Evolutionary conservation across 805 yeast genomes (phyloP).

Genomic region (Candida pseudoglaebosa): DNA sequence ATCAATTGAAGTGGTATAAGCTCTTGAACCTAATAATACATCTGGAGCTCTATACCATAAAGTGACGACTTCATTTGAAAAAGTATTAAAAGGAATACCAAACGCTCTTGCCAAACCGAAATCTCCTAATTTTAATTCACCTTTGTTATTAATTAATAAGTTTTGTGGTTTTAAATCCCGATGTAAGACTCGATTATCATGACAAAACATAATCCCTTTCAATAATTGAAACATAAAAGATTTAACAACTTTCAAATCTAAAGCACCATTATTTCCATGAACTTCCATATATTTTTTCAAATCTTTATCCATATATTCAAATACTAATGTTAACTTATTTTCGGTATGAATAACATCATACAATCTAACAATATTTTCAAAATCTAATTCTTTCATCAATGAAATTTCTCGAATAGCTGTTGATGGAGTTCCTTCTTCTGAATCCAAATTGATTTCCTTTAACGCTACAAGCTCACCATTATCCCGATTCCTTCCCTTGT

Average conservation of each 20-base stretch:
- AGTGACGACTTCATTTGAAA: constrained; percentile 96
- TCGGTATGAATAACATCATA: constrained; percentile 97
- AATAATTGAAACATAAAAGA: constrained; percentile 92
- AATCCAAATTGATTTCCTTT: constrained; percentile 90
- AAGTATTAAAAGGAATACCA: constrained; percentile 96
- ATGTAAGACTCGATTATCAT: constrained; percentile 78
- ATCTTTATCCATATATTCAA: constrained; percentile 91
- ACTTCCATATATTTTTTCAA: constrained; percentile 92
- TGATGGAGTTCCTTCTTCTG: constrained; percentile 98
- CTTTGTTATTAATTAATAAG: constrained; percentile 80
- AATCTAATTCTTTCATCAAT: constrained; percentile 88
- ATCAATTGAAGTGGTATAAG: constrained; percentile 94
- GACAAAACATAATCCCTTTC: constrained; percentile 84
- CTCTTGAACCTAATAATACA: constrained; percentile 89
- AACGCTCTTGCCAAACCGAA: constrained; percentile 97
- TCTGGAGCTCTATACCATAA: constrained; percentile 98
- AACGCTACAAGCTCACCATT: constrained; percentile 90
- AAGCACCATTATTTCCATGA: constrained; percentile 71
- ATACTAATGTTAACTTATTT: constrained; percentile 88
- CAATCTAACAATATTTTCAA: constrained; percentile 85
- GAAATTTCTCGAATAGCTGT: constrained; percentile 97
- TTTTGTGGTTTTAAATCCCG: constrained; percentile 94
- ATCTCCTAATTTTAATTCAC: constrained; percentile 91
- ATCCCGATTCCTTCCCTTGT: constrained; percentile 83
- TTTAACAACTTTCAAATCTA: constrained; percentile 70